Evolutionary conservation across 371 early-diverging fungal genomes (phyloP).

Genomic region (Mortierella polycephala): DNA sequence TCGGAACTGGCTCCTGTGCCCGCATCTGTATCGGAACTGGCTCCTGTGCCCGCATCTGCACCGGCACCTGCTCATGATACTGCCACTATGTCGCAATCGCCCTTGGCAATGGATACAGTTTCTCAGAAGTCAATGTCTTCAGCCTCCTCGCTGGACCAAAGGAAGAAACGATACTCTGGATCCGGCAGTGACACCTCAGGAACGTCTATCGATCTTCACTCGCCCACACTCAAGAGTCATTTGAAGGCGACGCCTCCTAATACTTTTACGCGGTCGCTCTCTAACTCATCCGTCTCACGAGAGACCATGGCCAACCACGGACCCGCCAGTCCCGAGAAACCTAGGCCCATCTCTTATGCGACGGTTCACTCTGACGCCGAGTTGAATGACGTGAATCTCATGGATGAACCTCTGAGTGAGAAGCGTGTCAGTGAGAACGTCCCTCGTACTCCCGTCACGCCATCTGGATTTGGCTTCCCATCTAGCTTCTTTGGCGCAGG

Average conservation of each 20-base stretch:
- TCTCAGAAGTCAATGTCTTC: constrained; percentile 47
- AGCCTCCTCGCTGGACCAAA: constrained; percentile 29
- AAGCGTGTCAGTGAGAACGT: constrained; percentile 30
- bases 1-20: neutral
- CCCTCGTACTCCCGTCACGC: constrained; percentile 36
- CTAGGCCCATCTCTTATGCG: constrained; percentile 45
- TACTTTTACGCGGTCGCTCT: constrained; percentile 25
- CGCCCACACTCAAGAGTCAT: constrained; percentile 25
- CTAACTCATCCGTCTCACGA: constrained; percentile 16
- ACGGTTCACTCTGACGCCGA: constrained; percentile 52
- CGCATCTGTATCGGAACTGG: neutral
- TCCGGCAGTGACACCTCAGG: constrained; percentile 48
- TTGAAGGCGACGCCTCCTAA: constrained; percentile 15
- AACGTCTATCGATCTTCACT: constrained; percentile 48
- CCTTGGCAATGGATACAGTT: constrained; percentile 32
- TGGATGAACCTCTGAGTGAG: constrained; percentile 31
- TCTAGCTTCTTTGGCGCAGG: constrained; percentile 25
- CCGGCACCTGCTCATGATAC: constrained; percentile 10
- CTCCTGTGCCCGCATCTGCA: neutral
- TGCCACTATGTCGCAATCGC: neutral
- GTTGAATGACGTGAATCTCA: constrained; percentile 44
- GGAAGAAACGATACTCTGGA: constrained; percentile 36
- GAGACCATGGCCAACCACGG: constrained; percentile 14
- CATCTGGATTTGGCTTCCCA: constrained; percentile 31
- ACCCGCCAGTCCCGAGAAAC: constrained; percentile 24